Base-by-base conservation (phyloP, 2,329 filamentous ascomycete species). In the Aspergillus felis region DNA sequence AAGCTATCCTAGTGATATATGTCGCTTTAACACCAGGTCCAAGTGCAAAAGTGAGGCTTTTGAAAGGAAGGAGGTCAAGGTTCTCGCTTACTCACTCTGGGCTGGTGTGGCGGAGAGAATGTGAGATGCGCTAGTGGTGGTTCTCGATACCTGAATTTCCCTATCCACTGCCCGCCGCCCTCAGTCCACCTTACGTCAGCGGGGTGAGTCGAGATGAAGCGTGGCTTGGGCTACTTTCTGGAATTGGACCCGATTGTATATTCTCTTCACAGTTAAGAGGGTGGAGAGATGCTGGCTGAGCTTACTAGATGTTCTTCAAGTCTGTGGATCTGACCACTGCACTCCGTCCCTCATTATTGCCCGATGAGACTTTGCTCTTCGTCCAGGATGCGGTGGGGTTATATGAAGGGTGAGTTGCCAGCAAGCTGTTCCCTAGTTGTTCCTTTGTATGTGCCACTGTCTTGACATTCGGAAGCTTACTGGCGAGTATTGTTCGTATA, bases 301-400 rank as follows among this genome's bases (percentile, higher is more conserved):
- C 59, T 58, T 84, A 80, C 89, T 91, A 90, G 82, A 97, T 97
- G 93, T 96, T 96, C 85, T 83, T 97, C 82, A 93, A 95, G 83
- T 87, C 89, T 68, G 84, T 97, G 75, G 93, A 99, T 78, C 85
- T 99, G 70, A 99, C 94, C 57, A 96, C 93, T 79, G 94, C 94
- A 72, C 85, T 97, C 72, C 90, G 94, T 82, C 94, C 94, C 68
- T 89, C 88, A 60, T 89, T 97, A 73, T 84, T 96, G 65, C 89
- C 91, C 70, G 94, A 97, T 81, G 94, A 99, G 83, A 89, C 91
- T 66, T 82, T 97, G 55, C 84, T 99, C 59, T 97, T 96, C 78
- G 93, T 99, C 57, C 93, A 97, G 79, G 92, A 97, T 82, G 92
- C 91, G 74, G 92, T 99, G 68, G 94, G 94, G 66, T 82, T 99